Percentiles rank a stretch among this genome's conserved stretches.
Evolutionary conservation across 1,284 basidiomycete genomes (phyloP).

Genomic region (Retiboletus flavoniger): DNA sequence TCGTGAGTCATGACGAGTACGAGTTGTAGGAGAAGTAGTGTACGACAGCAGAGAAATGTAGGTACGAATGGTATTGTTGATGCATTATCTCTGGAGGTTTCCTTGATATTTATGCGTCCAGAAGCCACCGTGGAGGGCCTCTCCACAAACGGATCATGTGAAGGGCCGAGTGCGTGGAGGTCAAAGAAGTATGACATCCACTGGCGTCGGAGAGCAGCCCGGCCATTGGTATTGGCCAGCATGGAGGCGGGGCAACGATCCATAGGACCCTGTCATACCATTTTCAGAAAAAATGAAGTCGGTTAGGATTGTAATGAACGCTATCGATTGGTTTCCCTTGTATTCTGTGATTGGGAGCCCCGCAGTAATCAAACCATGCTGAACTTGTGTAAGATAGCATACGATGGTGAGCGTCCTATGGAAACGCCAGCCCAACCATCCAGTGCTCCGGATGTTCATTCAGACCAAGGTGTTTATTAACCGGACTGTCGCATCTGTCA

Average conservation of each 20-base stretch:
- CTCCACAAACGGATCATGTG: slow-evolving; percentile 22
- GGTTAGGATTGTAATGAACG: slow-evolving; percentile 4
- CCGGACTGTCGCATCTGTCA: background rate
- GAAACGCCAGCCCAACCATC: slow-evolving; percentile 25
- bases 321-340: slow-evolving; percentile 8
- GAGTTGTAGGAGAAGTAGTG: background rate
- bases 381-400: slow-evolving; percentile 3
- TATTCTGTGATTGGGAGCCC: slow-evolving; percentile 2
- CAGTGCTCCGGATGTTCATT: slow-evolving; percentile 23
- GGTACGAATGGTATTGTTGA: slow-evolving; percentile 9
- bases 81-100: slow-evolving; percentile 1
- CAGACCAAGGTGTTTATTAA: slow-evolving; percentile 3
- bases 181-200: slow-evolving; percentile 6
- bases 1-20: slow-evolving; percentile 7
- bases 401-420: slow-evolving; percentile 8
- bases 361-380: slow-evolving; percentile 3
- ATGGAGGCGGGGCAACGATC: slow-evolving; percentile 4
- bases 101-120: slow-evolving; percentile 23
- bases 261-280: slow-evolving; percentile 13
- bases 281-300: slow-evolving; percentile 5
- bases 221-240: slow-evolving; percentile 15
- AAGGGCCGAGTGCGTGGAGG: slow-evolving; percentile 20
- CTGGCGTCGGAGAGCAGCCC: slow-evolving; percentile 17
- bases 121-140: slow-evolving; percentile 22
- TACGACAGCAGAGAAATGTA: background rate